Percentiles rank a stretch among this genome's conserved stretches.
Evolutionary conservation across 306 rosid genomes (phyloP).

Genomic region (Crotalaria pallida): DNA sequence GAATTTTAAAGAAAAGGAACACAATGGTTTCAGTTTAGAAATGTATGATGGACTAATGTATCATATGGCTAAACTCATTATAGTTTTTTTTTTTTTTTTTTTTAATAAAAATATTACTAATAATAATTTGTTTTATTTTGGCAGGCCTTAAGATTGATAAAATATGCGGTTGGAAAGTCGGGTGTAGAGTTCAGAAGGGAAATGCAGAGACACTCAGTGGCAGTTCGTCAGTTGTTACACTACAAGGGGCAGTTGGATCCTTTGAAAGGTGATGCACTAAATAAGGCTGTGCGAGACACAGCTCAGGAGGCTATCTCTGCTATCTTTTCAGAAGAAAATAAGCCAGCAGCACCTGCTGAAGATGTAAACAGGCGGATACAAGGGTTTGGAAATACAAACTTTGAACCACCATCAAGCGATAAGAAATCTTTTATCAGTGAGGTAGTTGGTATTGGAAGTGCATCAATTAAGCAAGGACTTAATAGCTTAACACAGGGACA

Average conservation of each 20-base stretch:
- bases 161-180: slow-evolving; percentile 82
- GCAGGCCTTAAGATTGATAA: slow-evolving; percentile 92
- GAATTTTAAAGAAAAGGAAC: neutral
- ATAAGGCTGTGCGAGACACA: slow-evolving; percentile 89
- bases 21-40: slow-evolving; percentile 1
- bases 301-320: slow-evolving; percentile 85
- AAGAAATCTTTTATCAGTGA: slow-evolving; percentile 85
- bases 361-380: slow-evolving; percentile 80
- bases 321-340: slow-evolving; percentile 77
- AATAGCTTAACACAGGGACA: slow-evolving; percentile 73
- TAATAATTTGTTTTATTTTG: neutral
- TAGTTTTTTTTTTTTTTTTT: neutral
- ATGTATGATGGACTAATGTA: neutral
- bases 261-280: slow-evolving; percentile 90
- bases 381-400: slow-evolving; percentile 93
- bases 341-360: slow-evolving; percentile 68
- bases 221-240: slow-evolving; percentile 82
- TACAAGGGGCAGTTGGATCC: slow-evolving; percentile 89
- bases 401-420: slow-evolving; percentile 55
- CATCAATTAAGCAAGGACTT: slow-evolving; percentile 90
- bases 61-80: neutral
- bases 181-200: slow-evolving; percentile 98
- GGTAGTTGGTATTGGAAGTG: slow-evolving; percentile 97
- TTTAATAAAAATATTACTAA: neutral
- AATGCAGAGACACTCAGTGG: slow-evolving; percentile 95